phyloP scores from a whole-genome alignment of 441 rosid species.

The Adansonia gregorii region DNA sequence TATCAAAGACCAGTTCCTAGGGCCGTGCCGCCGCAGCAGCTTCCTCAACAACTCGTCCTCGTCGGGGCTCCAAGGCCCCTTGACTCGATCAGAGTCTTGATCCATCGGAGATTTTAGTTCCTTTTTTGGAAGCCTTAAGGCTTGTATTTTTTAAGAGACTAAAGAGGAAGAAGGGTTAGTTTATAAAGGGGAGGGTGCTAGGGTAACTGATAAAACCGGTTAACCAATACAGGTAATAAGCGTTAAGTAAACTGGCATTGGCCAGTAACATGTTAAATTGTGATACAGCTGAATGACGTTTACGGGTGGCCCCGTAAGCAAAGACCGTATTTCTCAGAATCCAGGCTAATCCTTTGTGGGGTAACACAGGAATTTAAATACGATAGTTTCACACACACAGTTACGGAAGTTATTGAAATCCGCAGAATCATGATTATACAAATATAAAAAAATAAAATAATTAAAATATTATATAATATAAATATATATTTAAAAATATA shows the following conservation, averaged over 20 bases:
- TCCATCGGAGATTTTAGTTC: neutral
- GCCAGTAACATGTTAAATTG: slow-evolving; percentile 30
- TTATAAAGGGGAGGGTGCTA: slow-evolving; percentile 1
- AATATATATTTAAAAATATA: too few relatives aligned
- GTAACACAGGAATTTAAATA: slow-evolving; percentile 13
- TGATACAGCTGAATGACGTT: slow-evolving; percentile 34
- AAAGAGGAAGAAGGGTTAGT: too few relatives aligned
- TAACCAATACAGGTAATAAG: slow-evolving; percentile 25
- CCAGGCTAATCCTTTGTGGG: slow-evolving; percentile 16
- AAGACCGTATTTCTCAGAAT: slow-evolving; percentile 19
- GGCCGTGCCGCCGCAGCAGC: slow-evolving; percentile 44
- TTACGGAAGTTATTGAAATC: slow-evolving; percentile 29
- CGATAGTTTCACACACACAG: slow-evolving; percentile 30
- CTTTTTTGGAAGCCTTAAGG: neutral
- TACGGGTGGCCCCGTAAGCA: slow-evolving; percentile 31
- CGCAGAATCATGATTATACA: too few relatives aligned
- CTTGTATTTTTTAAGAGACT: neutral
- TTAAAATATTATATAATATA: too few relatives aligned
- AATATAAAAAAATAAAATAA: too few relatives aligned
- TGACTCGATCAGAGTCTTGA: neutral
- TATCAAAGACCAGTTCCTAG: slow-evolving; percentile 55
- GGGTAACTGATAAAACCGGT: slow-evolving; percentile 41
- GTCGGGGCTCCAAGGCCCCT: slow-evolving; percentile 55
- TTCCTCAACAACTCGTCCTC: slow-evolving; percentile 49
- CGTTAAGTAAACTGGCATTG: slow-evolving; percentile 26